These are phyloP conservation scores for Hymenoscyphus infarciens DNA, from an alignment of 2,329 filamentous ascomycete species.

Conservation along the genomic window DNA sequence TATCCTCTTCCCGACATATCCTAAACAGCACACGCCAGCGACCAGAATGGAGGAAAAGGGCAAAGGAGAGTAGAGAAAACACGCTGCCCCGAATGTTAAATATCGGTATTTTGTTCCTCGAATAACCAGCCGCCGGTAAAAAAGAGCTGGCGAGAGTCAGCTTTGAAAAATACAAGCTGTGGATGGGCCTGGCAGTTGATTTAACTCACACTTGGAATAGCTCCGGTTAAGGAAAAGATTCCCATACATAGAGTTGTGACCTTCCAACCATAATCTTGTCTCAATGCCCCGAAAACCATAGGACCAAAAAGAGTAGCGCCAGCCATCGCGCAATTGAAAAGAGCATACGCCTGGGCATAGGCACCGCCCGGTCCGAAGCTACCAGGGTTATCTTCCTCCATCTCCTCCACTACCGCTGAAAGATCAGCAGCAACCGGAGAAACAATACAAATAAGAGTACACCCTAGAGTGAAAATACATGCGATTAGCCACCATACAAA, in stretches of 20 bases:
- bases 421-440: conserved; percentile 69
- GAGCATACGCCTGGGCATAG: conserved; percentile 54
- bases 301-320: conserved; percentile 48
- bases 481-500: not conserved
- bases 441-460: conserved; percentile 52
- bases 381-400: conserved; percentile 46
- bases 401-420: conserved; percentile 50
- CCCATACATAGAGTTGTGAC: conserved; percentile 50
- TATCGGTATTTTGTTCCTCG: not conserved
- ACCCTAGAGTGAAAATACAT: conserved; percentile 5
- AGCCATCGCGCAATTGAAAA: conserved; percentile 52
- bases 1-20: too few species aligned
- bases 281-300: conserved; percentile 47
- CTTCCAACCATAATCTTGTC: conserved; percentile 45
- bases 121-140: not conserved
- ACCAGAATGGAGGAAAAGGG: too few species aligned
- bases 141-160: not conserved
- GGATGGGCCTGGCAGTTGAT: not conserved
- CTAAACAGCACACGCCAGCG: too few species aligned
- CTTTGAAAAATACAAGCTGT: not conserved
- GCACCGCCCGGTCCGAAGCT: conserved; percentile 53
- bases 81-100: too few species aligned
- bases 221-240: conserved; percentile 27
- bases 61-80: too few species aligned
- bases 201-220: conserved; percentile 68